Base-by-base conservation (phyloP, 1,284 basidiomycete species). In the Gomphus bonarii region DNA sequence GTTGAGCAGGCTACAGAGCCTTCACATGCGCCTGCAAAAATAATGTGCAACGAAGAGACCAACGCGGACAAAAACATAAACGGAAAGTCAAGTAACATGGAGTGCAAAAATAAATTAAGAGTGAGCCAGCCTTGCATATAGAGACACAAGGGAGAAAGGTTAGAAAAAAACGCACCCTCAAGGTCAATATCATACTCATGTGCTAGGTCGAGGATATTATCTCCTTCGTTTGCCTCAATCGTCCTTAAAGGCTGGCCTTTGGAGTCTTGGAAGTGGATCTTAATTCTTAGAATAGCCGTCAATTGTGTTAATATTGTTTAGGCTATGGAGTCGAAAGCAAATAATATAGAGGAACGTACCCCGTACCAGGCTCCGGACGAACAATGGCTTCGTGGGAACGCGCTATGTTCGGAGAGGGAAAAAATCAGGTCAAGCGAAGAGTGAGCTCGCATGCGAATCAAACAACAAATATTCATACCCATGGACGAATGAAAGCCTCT, bases 101-200 rank as follows among this genome's bases (percentile, higher is more conserved):
- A 25, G 25, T 25, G 25, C 54, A 57, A 20, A 58, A n/a, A n/a
- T n/a, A 1, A 54, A 28, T 11, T 46, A 36, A 20, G 38, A 49
- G n/a, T 40, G 8, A 40, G 38, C 7, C n/a, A 8, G 38, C 3
- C 14, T 14, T 40, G n/a, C 44, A 40, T n/a, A 43, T 6, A 36
- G 52, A 14, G 56, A 30, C 25, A 38, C 38, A 38, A 44, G 44
- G 10, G 20, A 55, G 28, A n/a, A 33, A 33, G 36, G 35, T 18
- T 16, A 7, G 22, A 1, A 54, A 54, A 20, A 18, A 22, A 65
- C 80, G 62, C 59, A 88, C 94, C 95, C 78, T 99, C 95, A n/a
- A 99, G 77, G 67, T 99, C 95, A 58, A 99, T 84, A 65, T 98
- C 95, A 68, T 97, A 84, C 70, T 98, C 95, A 68, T 97, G 95